A percentile compares a stretch with the other conserved stretches of the same genome.
Evolutionary conservation across 2,329 filamentous ascomycete genomes (phyloP).

Genomic region (Orbilia blumenaviensis): DNA sequence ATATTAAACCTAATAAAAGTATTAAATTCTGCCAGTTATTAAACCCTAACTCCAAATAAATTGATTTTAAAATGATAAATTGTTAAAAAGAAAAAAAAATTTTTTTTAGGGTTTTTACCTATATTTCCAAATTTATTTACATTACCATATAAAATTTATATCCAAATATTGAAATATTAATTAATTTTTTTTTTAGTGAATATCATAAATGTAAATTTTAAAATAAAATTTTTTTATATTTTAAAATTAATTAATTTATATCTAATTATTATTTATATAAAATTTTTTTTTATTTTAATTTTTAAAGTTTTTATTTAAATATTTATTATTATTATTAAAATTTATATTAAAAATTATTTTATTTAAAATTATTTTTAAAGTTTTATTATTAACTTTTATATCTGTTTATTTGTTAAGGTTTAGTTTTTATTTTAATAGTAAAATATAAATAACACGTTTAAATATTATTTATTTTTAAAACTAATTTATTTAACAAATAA

Average conservation of each 20-base stretch:
- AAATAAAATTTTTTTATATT: constrained; percentile 61
- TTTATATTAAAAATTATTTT: constrained; percentile 62
- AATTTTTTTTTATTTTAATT: constrained; percentile 63
- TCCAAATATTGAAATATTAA: constrained; percentile 63
- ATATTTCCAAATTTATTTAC: constrained; percentile 61
- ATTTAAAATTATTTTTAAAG: constrained; percentile 62
- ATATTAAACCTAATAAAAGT: constrained; percentile 62
- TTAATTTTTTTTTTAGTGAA: constrained; percentile 61
- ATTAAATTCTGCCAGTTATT: constrained; percentile 61
- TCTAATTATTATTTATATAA: constrained; percentile 63
- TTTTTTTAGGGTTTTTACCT: constrained; percentile 9
- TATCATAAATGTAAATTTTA: constrained; percentile 60
- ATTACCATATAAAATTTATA: constrained; percentile 62
- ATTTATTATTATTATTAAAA: constrained; percentile 64
- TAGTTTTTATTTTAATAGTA: constrained; percentile 61
- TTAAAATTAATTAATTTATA: constrained; percentile 62
- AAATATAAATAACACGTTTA: constrained; percentile 58
- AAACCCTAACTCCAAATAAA: constrained; percentile 63
- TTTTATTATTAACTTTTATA: constrained; percentile 61
- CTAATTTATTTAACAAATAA: constrained; percentile 63
- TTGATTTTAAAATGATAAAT: constrained; percentile 62
- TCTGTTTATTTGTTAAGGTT: constrained; percentile 61
- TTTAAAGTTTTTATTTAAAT: constrained; percentile 64
- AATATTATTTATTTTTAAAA: constrained; percentile 62
- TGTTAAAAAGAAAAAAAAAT: neutral